Base-by-base conservation (phyloP, 1,284 basidiomycete species). In the Chiua sp. region DNA sequence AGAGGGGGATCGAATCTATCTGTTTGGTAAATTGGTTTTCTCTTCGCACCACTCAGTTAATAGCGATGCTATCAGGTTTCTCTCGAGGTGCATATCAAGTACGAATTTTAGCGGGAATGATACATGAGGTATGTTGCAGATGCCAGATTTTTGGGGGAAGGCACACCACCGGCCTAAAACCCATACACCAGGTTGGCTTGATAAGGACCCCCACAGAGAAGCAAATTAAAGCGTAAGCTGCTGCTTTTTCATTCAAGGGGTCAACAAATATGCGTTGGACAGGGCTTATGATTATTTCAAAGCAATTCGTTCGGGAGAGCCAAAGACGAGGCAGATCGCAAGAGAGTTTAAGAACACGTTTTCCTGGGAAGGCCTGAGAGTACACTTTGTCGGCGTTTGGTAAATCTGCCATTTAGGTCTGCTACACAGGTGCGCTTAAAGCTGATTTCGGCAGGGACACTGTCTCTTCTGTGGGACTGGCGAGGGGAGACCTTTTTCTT, bases 371-470 rank as follows among this genome's bases (percentile, higher is more conserved):
- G 68, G 68, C 4, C 28, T 63, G n/a, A 65, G 57, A 48, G 57
- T 78, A 5, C 79, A 81, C 53, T 80, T 80, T 52, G 62, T 80
- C 2, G 79, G 79, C 3, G 77, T 71, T 11, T 80, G 79, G 80
- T 81, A 57, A 53, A 39, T 13, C 22, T 1, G 16, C 13, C 15
- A 11, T 18, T 18, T 44, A 46, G 7, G 16, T 47, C 5, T 3
- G 7, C 11, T 18, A 10, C 11, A 13, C 4, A 7, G 47, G 8
- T 8, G 30, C 33, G 13, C 2, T 10, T 4, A 8, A 18, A 48
- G 2, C 32, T 58, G 22, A 44, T 30, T 2, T 46, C 2, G 10
- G 13, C 33, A 81, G 80, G 82, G 81, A 82, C 62, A 79, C 79
- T 1, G 77, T 80, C 4, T 78, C 77, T 0, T 78, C 78, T 3